These are phyloP conservation scores for Lathyrus tuberosus DNA, from an alignment of 306 rosid species.

Conservation along the genomic window DNA sequence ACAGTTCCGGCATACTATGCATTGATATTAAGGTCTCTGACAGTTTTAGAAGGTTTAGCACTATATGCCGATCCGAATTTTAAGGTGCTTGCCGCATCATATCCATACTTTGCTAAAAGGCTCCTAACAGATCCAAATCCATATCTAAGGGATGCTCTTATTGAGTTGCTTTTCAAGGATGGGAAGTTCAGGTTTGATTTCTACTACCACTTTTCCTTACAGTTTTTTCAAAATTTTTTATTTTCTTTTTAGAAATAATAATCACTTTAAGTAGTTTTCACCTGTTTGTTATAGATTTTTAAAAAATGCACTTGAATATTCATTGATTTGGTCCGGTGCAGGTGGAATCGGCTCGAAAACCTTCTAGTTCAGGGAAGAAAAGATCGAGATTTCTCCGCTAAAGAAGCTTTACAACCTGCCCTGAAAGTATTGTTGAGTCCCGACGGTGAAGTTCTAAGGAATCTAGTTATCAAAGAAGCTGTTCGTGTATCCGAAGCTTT, in stretches of 20 bases:
- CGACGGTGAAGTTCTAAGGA: constrained; percentile 77
- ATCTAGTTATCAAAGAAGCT: constrained; percentile 81
- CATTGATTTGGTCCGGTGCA: constrained; percentile 50
- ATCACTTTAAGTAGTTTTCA: too few relatives aligned
- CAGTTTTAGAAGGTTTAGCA: constrained; percentile 93
- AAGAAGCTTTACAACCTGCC: constrained; percentile 89
- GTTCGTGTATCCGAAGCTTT: constrained; percentile 84
- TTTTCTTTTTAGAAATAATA: too few relatives aligned
- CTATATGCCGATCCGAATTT: constrained; percentile 95
- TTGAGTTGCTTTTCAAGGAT: constrained; percentile 90
- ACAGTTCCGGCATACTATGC: constrained; percentile 98
- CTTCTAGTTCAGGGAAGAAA: constrained; percentile 80
- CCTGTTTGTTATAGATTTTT: too few relatives aligned
- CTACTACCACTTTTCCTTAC: constrained; percentile 21
- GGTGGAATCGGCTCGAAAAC: constrained; percentile 94
- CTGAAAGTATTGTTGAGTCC: constrained; percentile 80
- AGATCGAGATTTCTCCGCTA: constrained; percentile 87
- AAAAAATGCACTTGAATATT: constrained; percentile 40
- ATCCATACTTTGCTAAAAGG: constrained; percentile 96
- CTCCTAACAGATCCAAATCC: constrained; percentile 98
- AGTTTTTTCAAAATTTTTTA: too few relatives aligned
- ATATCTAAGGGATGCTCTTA: constrained; percentile 92
- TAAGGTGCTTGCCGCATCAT: constrained; percentile 97
- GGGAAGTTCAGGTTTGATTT: constrained; percentile 78
- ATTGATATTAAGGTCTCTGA: constrained; percentile 87